phyloP scores from a whole-genome alignment of 148 eudicot species.

The Dianthus caryophyllus region DNA sequence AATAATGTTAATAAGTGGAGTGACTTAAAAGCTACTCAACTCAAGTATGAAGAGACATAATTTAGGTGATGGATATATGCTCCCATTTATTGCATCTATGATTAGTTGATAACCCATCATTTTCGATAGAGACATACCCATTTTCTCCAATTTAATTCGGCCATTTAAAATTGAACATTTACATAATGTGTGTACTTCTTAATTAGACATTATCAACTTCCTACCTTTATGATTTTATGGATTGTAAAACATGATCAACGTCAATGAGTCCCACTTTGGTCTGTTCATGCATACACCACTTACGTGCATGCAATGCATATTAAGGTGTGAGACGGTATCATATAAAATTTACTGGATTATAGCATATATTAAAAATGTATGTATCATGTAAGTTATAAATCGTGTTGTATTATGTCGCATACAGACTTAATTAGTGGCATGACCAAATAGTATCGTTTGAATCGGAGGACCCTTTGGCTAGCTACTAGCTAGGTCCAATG shows the following conservation, averaged over 20 bases:
- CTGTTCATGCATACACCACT: not conserved
- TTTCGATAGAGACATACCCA: slow-evolving; percentile 18
- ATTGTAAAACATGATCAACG: not conserved
- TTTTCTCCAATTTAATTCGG: not conserved
- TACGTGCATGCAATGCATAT: too few relatives aligned
- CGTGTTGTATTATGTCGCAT: too few relatives aligned
- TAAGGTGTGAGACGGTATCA: too few relatives aligned
- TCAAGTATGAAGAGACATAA: slow-evolving; percentile 14
- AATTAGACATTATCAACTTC: slow-evolving; percentile 5
- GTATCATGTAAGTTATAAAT: too few relatives aligned
- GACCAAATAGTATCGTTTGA: too few relatives aligned
- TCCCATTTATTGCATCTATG: slow-evolving; percentile 14
- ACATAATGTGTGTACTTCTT: not conserved
- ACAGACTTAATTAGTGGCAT: too few relatives aligned
- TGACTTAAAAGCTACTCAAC: slow-evolving; percentile 27
- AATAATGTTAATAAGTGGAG: slow-evolving; percentile 13
- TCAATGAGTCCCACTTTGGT: too few relatives aligned
- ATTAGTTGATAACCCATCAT: slow-evolving; percentile 22
- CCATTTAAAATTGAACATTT: not conserved
- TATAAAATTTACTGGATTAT: too few relatives aligned
- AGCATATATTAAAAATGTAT: too few relatives aligned
- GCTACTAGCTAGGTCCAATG: too few relatives aligned
- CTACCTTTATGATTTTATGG: not conserved
- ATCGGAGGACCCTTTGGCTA: too few relatives aligned
- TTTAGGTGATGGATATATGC: slow-evolving; percentile 15